Evolutionary conservation across 2,329 filamentous ascomycete genomes (phyloP).

Genomic region (Colletotrichum phormii): DNA sequence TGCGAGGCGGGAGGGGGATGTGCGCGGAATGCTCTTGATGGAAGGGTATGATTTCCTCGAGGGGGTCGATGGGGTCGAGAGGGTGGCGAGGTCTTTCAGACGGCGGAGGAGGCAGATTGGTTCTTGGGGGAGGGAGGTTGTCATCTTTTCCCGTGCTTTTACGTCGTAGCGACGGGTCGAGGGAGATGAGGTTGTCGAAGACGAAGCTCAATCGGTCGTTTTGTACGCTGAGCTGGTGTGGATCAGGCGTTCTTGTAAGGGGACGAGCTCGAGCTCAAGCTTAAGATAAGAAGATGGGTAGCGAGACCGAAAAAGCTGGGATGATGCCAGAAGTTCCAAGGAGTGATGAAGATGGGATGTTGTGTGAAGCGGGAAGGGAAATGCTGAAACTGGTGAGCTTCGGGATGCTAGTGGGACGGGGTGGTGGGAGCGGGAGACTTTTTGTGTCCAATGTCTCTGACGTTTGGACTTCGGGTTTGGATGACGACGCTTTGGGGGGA

Average conservation of each 20-base stretch:
- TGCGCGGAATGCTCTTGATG: conserved; percentile 48
- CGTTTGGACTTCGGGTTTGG: neutral
- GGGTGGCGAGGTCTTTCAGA: neutral
- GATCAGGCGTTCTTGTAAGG: neutral
- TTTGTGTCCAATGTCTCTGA: neutral
- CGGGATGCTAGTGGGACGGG: neutral
- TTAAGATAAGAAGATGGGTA: too few relatives aligned
- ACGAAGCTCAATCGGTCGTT: neutral
- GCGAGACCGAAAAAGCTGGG: neutral
- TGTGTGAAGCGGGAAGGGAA: neutral
- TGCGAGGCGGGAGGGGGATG: conserved; percentile 52
- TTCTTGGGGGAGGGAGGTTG: conserved; percentile 1
- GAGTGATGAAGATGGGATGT: neutral
- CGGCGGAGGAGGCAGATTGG: conserved; percentile 2
- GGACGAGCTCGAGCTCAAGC: neutral
- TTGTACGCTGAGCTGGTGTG: neutral
- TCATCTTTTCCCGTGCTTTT: neutral
- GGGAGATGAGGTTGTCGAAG: neutral
- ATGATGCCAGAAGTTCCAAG: neutral
- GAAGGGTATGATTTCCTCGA: conserved; percentile 42
- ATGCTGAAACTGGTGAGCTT: neutral
- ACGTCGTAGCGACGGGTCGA: neutral
- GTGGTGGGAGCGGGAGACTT: neutral
- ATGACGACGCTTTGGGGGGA: neutral
- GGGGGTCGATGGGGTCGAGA: neutral